Evolutionary conservation across 179 eudicot genomes (phyloP).

Genomic region (Beta macrorhiza): DNA sequence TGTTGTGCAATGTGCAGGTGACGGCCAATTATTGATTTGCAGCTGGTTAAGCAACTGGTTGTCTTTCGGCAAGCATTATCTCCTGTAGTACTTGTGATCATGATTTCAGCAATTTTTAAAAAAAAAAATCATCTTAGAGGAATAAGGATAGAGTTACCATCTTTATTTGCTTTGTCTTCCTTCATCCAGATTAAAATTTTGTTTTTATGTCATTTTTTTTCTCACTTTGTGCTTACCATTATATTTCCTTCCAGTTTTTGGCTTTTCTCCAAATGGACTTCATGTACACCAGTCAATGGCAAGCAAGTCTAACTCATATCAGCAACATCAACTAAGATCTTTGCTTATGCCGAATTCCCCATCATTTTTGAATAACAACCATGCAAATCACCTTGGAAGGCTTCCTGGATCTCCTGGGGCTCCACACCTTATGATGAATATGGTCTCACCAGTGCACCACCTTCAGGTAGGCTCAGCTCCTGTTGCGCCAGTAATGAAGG

Average conservation of each 20-base stretch:
- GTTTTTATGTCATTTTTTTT: background rate
- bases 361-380: conserved; percentile 39
- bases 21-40: background rate
- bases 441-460: conserved; percentile 37
- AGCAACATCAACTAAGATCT: conserved; percentile 40
- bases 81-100: background rate
- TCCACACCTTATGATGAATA: conserved; percentile 44
- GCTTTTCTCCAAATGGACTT: conserved; percentile 37
- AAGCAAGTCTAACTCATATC: conserved; percentile 42
- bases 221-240: background rate
- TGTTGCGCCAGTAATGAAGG: conserved; percentile 41
- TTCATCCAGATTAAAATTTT: background rate
- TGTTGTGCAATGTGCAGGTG: background rate
- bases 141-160: background rate
- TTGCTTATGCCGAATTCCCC: conserved; percentile 37
- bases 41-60: background rate
- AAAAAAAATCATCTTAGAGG: background rate
- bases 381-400: conserved; percentile 38
- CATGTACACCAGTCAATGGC: conserved; percentile 33
- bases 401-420: conserved; percentile 41
- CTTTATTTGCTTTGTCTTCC: background rate
- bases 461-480: conserved; percentile 59
- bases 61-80: background rate
- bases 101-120: background rate
- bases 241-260: conserved; percentile 32